phyloP scores from a whole-genome alignment of 1,284 basidiomycete species.

The Vanrija pseudolonga region DNA sequence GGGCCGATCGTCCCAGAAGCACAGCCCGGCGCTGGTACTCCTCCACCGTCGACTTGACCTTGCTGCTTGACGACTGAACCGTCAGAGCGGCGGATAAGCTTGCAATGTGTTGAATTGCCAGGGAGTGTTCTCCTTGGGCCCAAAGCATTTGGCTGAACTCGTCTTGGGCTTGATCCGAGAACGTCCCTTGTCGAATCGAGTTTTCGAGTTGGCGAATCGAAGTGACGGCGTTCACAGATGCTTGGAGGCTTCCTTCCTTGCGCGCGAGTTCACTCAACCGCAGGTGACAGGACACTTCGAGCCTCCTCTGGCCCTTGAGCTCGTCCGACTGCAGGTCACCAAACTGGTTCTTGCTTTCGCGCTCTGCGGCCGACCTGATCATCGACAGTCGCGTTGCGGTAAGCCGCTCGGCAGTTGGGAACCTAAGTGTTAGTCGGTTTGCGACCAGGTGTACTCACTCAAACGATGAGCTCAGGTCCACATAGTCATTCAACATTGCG shows the following conservation, averaged over 20 bases:
- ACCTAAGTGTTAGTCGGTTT: conserved; percentile 55
- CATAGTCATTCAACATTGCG: conserved; percentile 52
- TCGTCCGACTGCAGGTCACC: conserved; percentile 64
- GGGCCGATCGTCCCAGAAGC: conserved; percentile 57
- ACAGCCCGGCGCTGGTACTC: conserved; percentile 3
- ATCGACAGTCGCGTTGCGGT: conserved; percentile 78
- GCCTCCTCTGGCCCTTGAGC: conserved; percentile 55
- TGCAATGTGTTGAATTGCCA: conserved; percentile 73
- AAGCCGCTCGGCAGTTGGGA: conserved; percentile 69
- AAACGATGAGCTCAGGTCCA: conserved; percentile 57
- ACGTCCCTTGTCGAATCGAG: conserved; percentile 14
- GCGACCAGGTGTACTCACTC: conserved; percentile 55
- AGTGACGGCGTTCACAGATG: conserved; percentile 79
- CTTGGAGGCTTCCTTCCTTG: conserved; percentile 65
- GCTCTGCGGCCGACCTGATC: conserved; percentile 65
- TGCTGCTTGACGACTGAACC: not conserved
- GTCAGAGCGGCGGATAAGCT: not conserved
- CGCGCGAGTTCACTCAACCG: conserved; percentile 72
- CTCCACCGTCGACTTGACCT: not conserved
- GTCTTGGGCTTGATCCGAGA: conserved; percentile 51
- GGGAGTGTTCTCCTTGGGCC: conserved; percentile 75
- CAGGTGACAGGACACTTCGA: conserved; percentile 70
- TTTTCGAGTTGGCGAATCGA: conserved; percentile 65
- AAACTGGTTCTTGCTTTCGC: conserved; percentile 56
- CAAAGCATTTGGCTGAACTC: conserved; percentile 90